Conservation (phyloP, 2,329 filamentous ascomycete species). For the Aureobasidium subglaciale region DNA sequence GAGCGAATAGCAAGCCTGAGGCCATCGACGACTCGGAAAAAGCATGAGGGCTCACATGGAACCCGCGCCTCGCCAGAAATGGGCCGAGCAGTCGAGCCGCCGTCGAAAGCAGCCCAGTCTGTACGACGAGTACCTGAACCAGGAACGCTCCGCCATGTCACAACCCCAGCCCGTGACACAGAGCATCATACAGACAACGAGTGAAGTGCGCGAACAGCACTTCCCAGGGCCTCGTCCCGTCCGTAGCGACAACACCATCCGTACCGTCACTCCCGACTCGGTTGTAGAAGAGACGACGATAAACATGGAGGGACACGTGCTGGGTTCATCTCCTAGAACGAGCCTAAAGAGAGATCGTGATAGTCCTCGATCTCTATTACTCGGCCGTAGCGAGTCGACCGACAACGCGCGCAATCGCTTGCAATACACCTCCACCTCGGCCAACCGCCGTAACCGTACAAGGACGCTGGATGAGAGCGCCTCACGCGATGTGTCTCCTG, state of each 20-base stretch:
- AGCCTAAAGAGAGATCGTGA: slow-evolving; percentile 12
- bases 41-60: slow-evolving; percentile 9
- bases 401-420: neutral
- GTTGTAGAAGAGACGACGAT: slow-evolving; percentile 13
- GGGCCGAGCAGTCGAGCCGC: slow-evolving; percentile 17
- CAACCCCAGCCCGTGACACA: slow-evolving; percentile 5
- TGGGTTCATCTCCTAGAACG: slow-evolving; percentile 10
- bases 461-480: slow-evolving; percentile 4
- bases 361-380: slow-evolving; percentile 7
- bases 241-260: slow-evolving; percentile 39
- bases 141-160: slow-evolving; percentile 19
- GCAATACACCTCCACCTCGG: neutral
- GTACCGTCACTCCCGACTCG: slow-evolving; percentile 59
- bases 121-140: slow-evolving; percentile 28
- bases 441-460: slow-evolving; percentile 8
- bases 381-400: slow-evolving; percentile 12
- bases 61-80: slow-evolving; percentile 17
- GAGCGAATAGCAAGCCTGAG: neutral
- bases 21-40: neutral
- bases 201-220: slow-evolving; percentile 1
- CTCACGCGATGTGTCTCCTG: slow-evolving; percentile 6
- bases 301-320: slow-evolving; percentile 7
- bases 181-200: neutral
- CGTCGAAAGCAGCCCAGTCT: slow-evolving; percentile 24
- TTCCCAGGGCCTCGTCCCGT: slow-evolving; percentile 1